Evolutionary conservation across 2,329 filamentous ascomycete genomes (phyloP), one percentile per base, ranked within the genome.

Genomic region (Mycogone perniciosa): DNA sequence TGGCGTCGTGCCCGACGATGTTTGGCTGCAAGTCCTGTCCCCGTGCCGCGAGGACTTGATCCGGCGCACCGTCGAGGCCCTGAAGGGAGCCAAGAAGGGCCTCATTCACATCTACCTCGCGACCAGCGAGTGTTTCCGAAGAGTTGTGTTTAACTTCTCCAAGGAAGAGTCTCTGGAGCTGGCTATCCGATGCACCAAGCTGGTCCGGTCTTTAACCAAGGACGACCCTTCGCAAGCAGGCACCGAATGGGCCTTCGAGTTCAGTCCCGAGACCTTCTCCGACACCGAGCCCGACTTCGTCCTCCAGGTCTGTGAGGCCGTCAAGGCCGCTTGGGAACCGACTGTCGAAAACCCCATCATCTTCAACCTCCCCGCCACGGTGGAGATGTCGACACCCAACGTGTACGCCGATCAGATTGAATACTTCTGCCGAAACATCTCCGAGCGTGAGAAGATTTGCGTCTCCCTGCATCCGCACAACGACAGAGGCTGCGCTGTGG

Each of bases 401-500:
- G 81, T 96, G 44, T 99, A 93, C 67, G 93, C 93, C 45, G 93
- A 99, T 65, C 87, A 95, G 72, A 88, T 99, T 56, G 93, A 99
- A 68, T 95, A 89, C 72, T 99, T 99, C 71, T 95, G 89, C 74
- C 81, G 77, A 47, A 79, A 92, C 66, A 90, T 97, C 64, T 79
- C 79, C 0, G 87, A 96, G 68, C 79, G 91, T 47, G 86, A 96
- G 62, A 93, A 90, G 73, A 79, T 96, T 46, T 88, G 85, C 61
- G 87, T 97, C 7, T 95, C 88, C 54, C 79, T 97, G 48, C 93
- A 97, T 67, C 88, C 89, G 7, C 92, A 99, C 72, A 97, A 97
- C 65, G 93, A 97, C 68, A 80, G 93, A 56, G 92, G 92, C 26
- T 95, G 88, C 56, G 90, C 89, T 4, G 83, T 93, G 11, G 92